These are phyloP conservation scores for Debaryomyces fabryi DNA, from an alignment of 1,139 yeast species.

Conservation along the genomic window DNA sequence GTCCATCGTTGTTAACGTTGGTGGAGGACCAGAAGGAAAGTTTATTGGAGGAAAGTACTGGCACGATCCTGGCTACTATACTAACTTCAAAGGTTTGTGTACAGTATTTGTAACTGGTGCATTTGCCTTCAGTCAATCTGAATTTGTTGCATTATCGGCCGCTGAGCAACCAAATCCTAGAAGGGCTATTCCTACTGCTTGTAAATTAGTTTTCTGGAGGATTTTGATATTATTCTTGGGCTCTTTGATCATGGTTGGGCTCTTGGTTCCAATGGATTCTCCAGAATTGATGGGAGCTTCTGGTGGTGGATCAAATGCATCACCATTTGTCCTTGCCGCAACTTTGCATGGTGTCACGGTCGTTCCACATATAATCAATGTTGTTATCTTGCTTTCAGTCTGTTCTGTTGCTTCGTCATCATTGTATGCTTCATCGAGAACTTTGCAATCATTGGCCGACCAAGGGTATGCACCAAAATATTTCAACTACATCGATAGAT, in stretches of 20 bases:
- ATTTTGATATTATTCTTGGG: constrained; percentile 34
- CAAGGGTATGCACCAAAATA: constrained; percentile 46
- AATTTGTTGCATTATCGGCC: constrained; percentile 36
- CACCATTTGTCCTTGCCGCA: constrained; percentile 38
- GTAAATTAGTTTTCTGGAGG: constrained; percentile 37
- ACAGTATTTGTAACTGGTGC: constrained; percentile 33
- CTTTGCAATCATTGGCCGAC: constrained; percentile 45
- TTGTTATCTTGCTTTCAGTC: constrained; percentile 46
- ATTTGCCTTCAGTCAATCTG: constrained; percentile 30
- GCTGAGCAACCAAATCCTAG: constrained; percentile 38
- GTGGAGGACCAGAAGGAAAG: constrained; percentile 23
- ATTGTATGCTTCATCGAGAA: constrained; percentile 46
- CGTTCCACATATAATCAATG: constrained; percentile 44
- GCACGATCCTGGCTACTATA: constrained; percentile 29
- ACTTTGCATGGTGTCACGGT: constrained; percentile 32
- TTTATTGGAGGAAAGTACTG: constrained; percentile 36
- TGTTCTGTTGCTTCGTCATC: constrained; percentile 49
- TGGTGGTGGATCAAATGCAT: constrained; percentile 27
- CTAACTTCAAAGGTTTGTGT: constrained; percentile 32
- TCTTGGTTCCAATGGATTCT: constrained; percentile 35
- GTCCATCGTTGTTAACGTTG: constrained; percentile 31
- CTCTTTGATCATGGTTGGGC: constrained; percentile 34
- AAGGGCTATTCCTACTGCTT: constrained; percentile 33
- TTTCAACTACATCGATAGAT: constrained; percentile 44
- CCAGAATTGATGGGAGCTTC: constrained; percentile 33